Evolutionary conservation across 2,329 filamentous ascomycete species (phyloP).

Genomic region (Colletotrichum scovillei): DNA sequence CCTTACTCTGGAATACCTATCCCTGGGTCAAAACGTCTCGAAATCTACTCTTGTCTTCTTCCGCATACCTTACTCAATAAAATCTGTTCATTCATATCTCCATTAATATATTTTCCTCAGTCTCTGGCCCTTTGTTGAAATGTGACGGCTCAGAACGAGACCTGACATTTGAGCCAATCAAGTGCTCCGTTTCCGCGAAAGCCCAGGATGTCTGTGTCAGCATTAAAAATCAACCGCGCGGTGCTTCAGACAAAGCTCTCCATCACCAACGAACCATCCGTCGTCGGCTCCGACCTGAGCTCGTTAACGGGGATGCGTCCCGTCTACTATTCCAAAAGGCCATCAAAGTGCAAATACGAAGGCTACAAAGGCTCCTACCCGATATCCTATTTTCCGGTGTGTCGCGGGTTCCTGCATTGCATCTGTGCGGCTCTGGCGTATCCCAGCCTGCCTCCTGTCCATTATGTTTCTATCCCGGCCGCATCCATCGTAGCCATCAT

Average conservation of each 20-base stretch:
- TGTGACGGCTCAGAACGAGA: background rate
- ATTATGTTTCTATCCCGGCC: background rate
- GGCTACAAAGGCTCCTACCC: background rate
- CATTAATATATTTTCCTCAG: background rate
- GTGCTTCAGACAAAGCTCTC: background rate
- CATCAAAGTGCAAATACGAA: background rate
- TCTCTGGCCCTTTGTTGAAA: background rate
- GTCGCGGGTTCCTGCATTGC: background rate
- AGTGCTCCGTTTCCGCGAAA: background rate
- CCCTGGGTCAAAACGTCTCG: too few relatives aligned
- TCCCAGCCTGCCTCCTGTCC: too few relatives aligned
- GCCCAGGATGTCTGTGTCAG: conserved; percentile 9
- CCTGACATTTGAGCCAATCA: background rate
- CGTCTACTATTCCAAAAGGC: background rate
- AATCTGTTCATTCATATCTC: background rate
- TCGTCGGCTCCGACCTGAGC: background rate
- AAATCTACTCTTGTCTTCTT: background rate
- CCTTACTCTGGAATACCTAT: background rate
- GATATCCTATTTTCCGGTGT: background rate
- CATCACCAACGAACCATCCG: background rate
- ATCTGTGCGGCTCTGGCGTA: background rate
- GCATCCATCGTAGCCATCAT: background rate
- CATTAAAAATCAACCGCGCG: conserved; percentile 28
- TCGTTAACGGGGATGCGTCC: background rate
- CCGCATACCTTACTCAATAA: background rate